Evolutionary conservation across 75 land plant genomes (phyloP), one percentile per base, ranked within the genome.

Genomic region (Cryptomeria japonica): DNA sequence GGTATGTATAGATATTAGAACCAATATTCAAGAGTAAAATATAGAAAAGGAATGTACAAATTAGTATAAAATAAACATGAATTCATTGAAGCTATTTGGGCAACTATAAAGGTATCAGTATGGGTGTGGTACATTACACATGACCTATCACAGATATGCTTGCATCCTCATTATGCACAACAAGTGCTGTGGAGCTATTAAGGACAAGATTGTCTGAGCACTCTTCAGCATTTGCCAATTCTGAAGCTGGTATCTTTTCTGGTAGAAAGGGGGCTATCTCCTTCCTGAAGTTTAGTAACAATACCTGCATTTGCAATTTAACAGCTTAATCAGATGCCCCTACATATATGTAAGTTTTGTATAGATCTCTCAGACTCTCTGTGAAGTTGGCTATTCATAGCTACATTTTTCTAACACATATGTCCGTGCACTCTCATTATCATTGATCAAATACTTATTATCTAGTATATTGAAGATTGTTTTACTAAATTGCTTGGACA

Each of bases 121-220:
- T 44, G 58, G 13, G 77, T 12, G 77, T 72, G 72, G 86, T 78
- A 42, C 14, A 80, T 88, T 97, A 97, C 99, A 90, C 93, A 90
- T 95, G 97, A 64, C 93, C 92, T 83, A 93, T 84, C 39, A 97
- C 92, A 56, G 99, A 93, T 12, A 93, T 91, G 75, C 94, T 94
- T 39, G 96, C 99, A 91, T 97, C 99, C 87, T 97, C 99, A 87
- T 96, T 97, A 78, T 97, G 99, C n/a, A 95, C 98, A 85, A 93
- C 94, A 46, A 95, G 70, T 14, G 97, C 96, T 87, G 96, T 86
- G 14, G 90, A 87, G 22, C 92, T 93, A 82, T 73, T 93, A 78
- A 94, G 92, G 41, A 97, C 89, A 39, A 96, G 88, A 83, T 96
- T 87, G 90, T 95, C 97, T 41, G 99, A 96, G 87, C 99, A 96